Base-by-base conservation (phyloP, 768 basidiomycete species). In the Russula sp. region DNA sequence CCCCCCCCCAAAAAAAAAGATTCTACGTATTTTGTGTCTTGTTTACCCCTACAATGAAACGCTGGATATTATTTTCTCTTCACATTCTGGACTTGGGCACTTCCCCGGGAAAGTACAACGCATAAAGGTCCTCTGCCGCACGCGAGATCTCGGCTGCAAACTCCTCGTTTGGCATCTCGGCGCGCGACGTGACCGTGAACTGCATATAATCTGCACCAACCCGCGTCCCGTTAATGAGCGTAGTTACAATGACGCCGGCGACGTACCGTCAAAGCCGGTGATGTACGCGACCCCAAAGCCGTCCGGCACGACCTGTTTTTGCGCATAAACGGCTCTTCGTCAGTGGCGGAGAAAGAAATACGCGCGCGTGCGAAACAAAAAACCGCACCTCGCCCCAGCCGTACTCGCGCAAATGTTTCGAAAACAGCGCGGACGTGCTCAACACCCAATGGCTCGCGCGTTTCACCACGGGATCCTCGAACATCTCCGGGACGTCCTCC, bases 271-370 rank as follows among this genome's bases (percentile, higher is more conserved):
- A 69, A 84, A 88, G 44, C 91, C 90, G n/a, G 94, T 94, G 83
- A 93, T 87, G 71, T 98, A 98, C 13, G 93, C 89, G 35, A 98
- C 88, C 37, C 95, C 95, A 71, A 95, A 98, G 1, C 95, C 95
- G 67, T 97, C 87, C 1, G 91, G 87, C 31, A 96, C 92, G 50
- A 98, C 90, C 82, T 82, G 40, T n/a, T n/a, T 22, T 16, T 31
- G 31, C 8, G 3, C 16, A 61, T 1, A 27, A 27, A 27, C 39
- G 18, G 18, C 47, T n/a, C 37, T 14, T 16, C 31, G 14, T 53
- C 34, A 49, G 39, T 11, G 44, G 58, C 45, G 42, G 49, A 48
- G 7, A 1, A 61, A 60, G 59, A 35, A 18, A 42, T 27, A 27
- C 44, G 37, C 52, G 61, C 40, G 2, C 27, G 22, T 4, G 14